Evolutionary conservation across 768 basidiomycete species (phyloP), one percentile per base, ranked within the genome.

Genomic region (Ramaria sp.): DNA sequence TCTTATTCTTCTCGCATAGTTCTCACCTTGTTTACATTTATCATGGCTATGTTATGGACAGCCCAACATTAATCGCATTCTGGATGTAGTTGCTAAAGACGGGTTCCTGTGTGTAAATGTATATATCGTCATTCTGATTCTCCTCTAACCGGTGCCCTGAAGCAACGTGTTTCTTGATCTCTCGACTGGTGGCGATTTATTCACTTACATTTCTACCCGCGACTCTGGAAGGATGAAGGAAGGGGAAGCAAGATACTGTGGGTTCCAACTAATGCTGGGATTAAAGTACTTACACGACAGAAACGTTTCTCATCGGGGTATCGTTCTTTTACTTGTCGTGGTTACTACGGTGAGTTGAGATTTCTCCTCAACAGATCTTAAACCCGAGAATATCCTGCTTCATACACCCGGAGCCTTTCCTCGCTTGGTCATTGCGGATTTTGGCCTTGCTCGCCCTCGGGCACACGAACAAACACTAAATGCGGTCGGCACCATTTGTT

Each of bases 361-460:
- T 51, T 32, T 34, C 44, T 50, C 18, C 37, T 18, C 24, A 27
- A 32, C 48, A 28, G 42, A 22, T 15, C n/a, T 13, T n/a, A 59
- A 82, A 88, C 89, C 89, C 25, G 89, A 92, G 69, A 92, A 92
- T 59, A 85, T 92, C 38, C 72, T 92, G 13, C 73, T 92, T 3
- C 72, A 81, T 60, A 73, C 78, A 5, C 86, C 89, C n/a, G 89
- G 88, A 9, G 78, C 86, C 2, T 92, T 88, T 63, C 89, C 89
- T 48, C 85, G 84, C 38, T 81, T 92, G 38, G 74, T 88, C 49
- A 83, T 92, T 37, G 89, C 89, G 18, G 89, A 92, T 66, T 92
- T 92, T 63, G 89, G 89, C 8, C 78, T 90, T 16, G 89, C 89
- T 9, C 80, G 88, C 16, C 79, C 81, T 6, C 81, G 81, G 60